These are phyloP conservation scores for Phialophora expanda DNA, from an alignment of 2,329 filamentous ascomycete species.

Conservation along the genomic window DNA sequence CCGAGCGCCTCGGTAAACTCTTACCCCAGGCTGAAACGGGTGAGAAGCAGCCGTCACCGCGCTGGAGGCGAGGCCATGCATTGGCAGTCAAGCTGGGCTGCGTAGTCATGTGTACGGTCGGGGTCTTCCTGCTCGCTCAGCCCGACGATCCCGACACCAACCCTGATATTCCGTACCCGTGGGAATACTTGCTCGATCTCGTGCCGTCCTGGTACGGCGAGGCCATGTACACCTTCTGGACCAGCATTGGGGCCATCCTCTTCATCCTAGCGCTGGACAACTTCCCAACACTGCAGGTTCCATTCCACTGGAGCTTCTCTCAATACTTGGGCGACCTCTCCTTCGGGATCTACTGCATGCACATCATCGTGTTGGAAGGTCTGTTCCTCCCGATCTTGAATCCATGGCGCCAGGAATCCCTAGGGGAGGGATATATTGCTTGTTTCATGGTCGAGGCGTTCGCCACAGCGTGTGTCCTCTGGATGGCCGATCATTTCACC, in stretches of 20 bases:
- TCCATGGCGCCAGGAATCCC: conserved; percentile 4
- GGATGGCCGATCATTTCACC: conserved; percentile 26
- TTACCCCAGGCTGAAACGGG: neutral
- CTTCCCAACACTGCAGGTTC: conserved; percentile 47
- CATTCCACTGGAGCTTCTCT: conserved; percentile 51
- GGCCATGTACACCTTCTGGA: conserved; percentile 51
- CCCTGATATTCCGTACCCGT: conserved; percentile 33
- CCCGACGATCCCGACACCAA: conserved; percentile 19
- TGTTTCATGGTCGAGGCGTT: conserved; percentile 5
- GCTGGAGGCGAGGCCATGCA: neutral
- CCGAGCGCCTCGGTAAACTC: conserved; percentile 42
- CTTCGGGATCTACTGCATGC: conserved; percentile 55
- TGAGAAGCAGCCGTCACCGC: neutral
- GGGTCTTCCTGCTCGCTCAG: conserved; percentile 23
- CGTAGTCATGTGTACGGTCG: conserved; percentile 8
- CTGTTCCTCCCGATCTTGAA: conserved; percentile 14
- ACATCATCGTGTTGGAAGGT: conserved; percentile 35
- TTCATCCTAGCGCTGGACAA: conserved; percentile 51
- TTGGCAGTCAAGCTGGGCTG: conserved; percentile 6
- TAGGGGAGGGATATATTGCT: conserved; percentile 19
- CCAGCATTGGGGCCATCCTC: conserved; percentile 49
- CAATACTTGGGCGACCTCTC: conserved; percentile 55
- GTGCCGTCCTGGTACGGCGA: conserved; percentile 48
- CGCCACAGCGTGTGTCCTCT: conserved; percentile 15
- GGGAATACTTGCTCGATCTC: conserved; percentile 46